Evolutionary conservation across 1,284 basidiomycete genomes (phyloP), one percentile per base, ranked within the genome.

Genomic region (Polyporus tsugae): DNA sequence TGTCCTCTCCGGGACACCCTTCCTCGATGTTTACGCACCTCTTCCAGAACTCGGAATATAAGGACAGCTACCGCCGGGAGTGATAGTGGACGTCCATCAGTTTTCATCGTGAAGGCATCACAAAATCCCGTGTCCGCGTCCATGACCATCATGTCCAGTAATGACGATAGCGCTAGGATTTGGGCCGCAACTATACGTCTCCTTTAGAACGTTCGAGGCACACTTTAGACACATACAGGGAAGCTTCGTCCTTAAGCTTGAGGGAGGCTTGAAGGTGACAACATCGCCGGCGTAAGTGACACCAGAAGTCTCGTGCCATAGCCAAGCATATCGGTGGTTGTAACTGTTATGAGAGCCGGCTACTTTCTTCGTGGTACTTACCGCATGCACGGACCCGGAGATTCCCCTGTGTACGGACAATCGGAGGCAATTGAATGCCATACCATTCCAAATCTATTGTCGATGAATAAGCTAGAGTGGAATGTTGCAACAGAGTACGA

Each of bases 41-140:
- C 15, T 33, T 36, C n/a, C 25, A 73, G 72, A 73, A 70, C 60
- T 66, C 72, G 13, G 72, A 73, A 7, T 73, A 65, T 62, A 71
- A 71, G 64, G 70, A 73, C 25, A 57, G 72, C 15, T 71, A 63
- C 62, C 66, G 66, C 5, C 53, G 71, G 63, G 66, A 72, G 33
- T 72, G 52, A 46, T 22, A 1, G 60, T 10, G 11, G 4, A 46
- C 44, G n/a, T 22, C 44, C 10, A 22, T 10, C n/a, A 46, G 7
- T 46, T 46, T 41, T 41, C 41, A 29, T 41, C 41, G 41, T 17
- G 41, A 15, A 13, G 5, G 41, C 13, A 15, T 15, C 10, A 13
- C 46, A 25, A 29, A 29, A 29, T 29, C 29, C 29, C 29, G 29
- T 49, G 46, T 19, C 10, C 13, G 46, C 13, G 46, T 25, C 4